A percentile compares a stretch with the other conserved stretches of the same genome.
These are phyloP conservation scores for Fusarium penzigii DNA, from an alignment of 2,329 filamentous ascomycete genomes.

Conservation along the genomic window DNA sequence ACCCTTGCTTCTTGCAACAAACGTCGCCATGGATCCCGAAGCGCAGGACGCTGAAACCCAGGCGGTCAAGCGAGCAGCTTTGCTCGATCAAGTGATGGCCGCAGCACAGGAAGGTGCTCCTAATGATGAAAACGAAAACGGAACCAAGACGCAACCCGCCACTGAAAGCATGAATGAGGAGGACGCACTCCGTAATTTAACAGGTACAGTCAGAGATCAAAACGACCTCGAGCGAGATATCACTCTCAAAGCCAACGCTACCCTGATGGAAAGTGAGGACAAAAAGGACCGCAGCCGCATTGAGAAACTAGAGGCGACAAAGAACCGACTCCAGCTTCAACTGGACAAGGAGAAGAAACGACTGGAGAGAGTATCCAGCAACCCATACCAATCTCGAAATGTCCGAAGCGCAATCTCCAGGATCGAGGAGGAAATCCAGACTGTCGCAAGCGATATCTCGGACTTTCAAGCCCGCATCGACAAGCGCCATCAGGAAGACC, in stretches of 20 bases:
- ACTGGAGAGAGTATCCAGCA: slow-evolving; percentile 45
- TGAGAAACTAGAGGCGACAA: slow-evolving; percentile 55
- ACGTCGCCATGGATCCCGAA: slow-evolving; percentile 29
- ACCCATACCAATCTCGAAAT: slow-evolving; percentile 54
- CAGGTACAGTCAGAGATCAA: slow-evolving; percentile 76
- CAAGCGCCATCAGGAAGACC: slow-evolving; percentile 63
- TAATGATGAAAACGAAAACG: slow-evolving; percentile 9
- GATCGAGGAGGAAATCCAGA: slow-evolving; percentile 63
- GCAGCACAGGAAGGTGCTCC: slow-evolving; percentile 31
- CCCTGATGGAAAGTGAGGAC: slow-evolving; percentile 62
- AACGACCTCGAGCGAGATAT: slow-evolving; percentile 91
- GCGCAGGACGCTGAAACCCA: slow-evolving; percentile 19
- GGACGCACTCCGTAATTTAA: slow-evolving; percentile 61
- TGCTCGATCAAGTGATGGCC: slow-evolving; percentile 33
- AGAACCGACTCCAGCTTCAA: slow-evolving; percentile 63
- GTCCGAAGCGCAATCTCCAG: slow-evolving; percentile 66
- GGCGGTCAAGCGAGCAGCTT: slow-evolving; percentile 25
- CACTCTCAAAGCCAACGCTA: slow-evolving; percentile 59
- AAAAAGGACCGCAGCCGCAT: slow-evolving; percentile 64
- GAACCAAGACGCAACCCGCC: slow-evolving; percentile 6
- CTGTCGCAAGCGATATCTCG: slow-evolving; percentile 69
- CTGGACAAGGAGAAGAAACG: slow-evolving; percentile 56
- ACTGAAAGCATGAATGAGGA: slow-evolving; percentile 54
- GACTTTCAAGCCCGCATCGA: slow-evolving; percentile 83
- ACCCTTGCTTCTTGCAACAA: background rate